Percentiles rank a stretch among this genome's conserved stretches.
Evolutionary conservation across 805 yeast species (phyloP).

Genomic region (Yamadazyma paraphyllophila): DNA sequence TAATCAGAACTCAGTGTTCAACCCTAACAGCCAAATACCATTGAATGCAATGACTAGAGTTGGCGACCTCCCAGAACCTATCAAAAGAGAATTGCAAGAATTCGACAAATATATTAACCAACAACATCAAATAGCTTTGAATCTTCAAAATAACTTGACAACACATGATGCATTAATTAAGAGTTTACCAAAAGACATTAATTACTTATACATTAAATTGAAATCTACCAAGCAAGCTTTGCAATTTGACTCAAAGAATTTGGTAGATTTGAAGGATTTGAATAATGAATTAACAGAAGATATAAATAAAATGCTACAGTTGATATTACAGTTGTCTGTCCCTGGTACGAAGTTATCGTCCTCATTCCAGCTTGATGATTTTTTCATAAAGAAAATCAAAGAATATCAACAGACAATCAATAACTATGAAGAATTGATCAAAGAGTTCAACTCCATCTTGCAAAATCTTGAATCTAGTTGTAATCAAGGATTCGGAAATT

Average conservation of each 20-base stretch:
- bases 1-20: constrained; percentile 7
- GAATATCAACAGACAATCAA: constrained; percentile 46
- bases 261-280: constrained; percentile 30
- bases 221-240: constrained; percentile 66
- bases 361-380: constrained; percentile 52
- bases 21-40: constrained; percentile 36
- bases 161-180: constrained; percentile 63
- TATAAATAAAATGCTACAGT: constrained; percentile 52
- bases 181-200: constrained; percentile 72
- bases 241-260: constrained; percentile 42
- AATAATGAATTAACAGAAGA: constrained; percentile 46
- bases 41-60: constrained; percentile 75
- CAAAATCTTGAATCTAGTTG: constrained; percentile 40
- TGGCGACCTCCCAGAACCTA: constrained; percentile 68
- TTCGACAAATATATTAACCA: constrained; percentile 69
- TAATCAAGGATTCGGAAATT: constrained; percentile 39
- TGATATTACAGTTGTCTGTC: constrained; percentile 48
- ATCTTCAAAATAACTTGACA: constrained; percentile 56
- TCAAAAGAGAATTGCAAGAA: constrained; percentile 66
- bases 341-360: constrained; percentile 61
- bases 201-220: constrained; percentile 58
- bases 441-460: constrained; percentile 56
- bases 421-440: constrained; percentile 62
- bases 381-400: constrained; percentile 50
- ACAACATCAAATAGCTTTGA: constrained; percentile 71